These are phyloP conservation scores for Umbellularia californica DNA, from an alignment of 164 flowering plant species.

Conservation along the genomic window DNA sequence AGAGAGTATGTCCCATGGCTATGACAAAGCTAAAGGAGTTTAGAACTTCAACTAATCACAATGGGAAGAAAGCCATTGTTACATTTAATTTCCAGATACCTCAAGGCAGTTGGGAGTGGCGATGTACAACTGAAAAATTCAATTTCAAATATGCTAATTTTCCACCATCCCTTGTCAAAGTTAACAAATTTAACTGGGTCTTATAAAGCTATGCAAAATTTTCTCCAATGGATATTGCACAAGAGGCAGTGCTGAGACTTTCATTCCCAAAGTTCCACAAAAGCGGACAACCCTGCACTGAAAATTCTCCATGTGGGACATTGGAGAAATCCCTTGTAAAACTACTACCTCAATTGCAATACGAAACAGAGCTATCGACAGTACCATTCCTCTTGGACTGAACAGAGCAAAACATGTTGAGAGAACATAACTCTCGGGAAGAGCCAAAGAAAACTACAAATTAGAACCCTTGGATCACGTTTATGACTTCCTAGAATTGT, in stretches of 20 bases:
- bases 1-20: not conserved
- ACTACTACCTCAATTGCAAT: not conserved
- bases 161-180: not conserved
- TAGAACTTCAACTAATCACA: not conserved
- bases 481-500: too few species aligned
- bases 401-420: not conserved
- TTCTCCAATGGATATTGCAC: not conserved
- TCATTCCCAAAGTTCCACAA: too few species aligned
- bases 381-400: not conserved
- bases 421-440: not conserved
- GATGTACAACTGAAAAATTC: not conserved
- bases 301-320: too few species aligned
- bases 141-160: not conserved
- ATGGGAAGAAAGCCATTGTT: not conserved
- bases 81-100: not conserved
- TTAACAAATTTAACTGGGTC: not conserved
- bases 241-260: not conserved
- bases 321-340: too few species aligned
- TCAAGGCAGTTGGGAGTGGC: not conserved
- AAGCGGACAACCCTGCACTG: too few species aligned
- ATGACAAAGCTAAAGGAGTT: not conserved
- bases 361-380: not conserved
- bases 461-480: too few species aligned
- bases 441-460: too few species aligned
- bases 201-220: not conserved